Evolutionary conservation across 2,329 filamentous ascomycete species (phyloP), one percentile per base, ranked within the genome.

Genomic region (Diaporthe vexans): DNA sequence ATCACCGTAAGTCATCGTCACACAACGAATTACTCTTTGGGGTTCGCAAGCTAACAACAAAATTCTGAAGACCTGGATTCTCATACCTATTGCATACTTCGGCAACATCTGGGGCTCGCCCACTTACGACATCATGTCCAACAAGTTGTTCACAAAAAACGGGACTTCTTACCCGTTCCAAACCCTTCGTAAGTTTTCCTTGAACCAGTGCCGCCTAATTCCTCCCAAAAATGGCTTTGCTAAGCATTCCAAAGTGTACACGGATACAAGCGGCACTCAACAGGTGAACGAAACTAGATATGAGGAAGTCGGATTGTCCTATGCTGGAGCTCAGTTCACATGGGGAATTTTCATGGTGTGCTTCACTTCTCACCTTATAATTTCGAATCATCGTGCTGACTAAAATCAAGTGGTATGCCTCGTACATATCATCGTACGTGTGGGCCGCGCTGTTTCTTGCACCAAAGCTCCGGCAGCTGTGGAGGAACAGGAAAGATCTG

Each of bases 21-120:
- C n/a, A 13, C 26, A 1, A 9, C 29, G 29, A 10, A n/a, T n/a
- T n/a, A 7, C 11, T 67, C 24, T 67, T 51, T 3, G 11, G 11
- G 15, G 24, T 21, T 5, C 10, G 6, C 8, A 29, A 13, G 61
- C 63, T 68, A 26, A 68, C 33, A 29, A 17, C 15, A 9, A 9
- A 11, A 15, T 40, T 15, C 6, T 13, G 8, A 51, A 78, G 76
- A 77, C 75, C 4, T 78, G 77, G 76, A 76, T 78, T 15, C 73
- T 78, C 33, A 77, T 78, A 24, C 77, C 77, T 7, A 54, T 78
- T 5, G 77, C 76, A 35, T 77, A 77, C 54, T 78, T 78, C 61
- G 75, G 75, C 40, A 73, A 77, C 46, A 52, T 76, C 26, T 77
- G 76, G 75, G 77, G 76, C 26, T 77, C 74, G 11, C 72, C 72